Base-by-base conservation (phyloP, 805 yeast genomes). In the Yarrowia sp. region DNA sequence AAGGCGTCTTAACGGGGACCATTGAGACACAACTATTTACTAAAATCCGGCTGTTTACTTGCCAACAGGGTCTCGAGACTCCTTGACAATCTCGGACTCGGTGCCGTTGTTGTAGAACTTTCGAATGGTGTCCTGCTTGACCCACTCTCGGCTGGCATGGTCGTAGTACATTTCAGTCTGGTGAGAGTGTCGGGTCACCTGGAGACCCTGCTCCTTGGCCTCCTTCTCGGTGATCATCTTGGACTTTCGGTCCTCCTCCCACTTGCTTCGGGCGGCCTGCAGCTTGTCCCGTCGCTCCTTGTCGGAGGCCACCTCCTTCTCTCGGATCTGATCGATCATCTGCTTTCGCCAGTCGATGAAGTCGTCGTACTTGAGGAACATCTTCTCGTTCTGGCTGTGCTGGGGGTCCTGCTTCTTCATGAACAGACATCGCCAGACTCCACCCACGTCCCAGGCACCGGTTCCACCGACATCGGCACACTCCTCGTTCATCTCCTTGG, bases 371-470 rank as follows among this genome's bases (percentile, higher is more conserved):
- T 63, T 63, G 67, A 48, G 22, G 56, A 63, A 63, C 67, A 63
- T 63, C 48, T 49, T 48, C 40, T 63, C 67, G 40, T 63, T 41
- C 26, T 22, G 22, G 40, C 48, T 26, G 22, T 49, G 48, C 38
- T 48, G 56, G 26, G 43, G 56, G 32, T 32, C n/a, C 48, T 63
- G 56, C 26, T 40, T 63, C 55, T 49, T 49, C 67, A 63, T 63
- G 40, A 93, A 89, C 56, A 94, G 79, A 79, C 98, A 94, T 75
- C 93, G 85, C 98, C 98, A 94, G 77, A 87, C 85, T 0, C 98
- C 98, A 26, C 84, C 82, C 45, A 85, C 79, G 75, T 92, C 96
- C 97, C 98, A 94, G 12, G 87, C 87, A 0, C 91, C 85, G 8
- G 84, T 79, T 3, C 99, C 98, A 9, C 86, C 79, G 43, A 83